Percentiles rank a stretch among this genome's conserved stretches.
phyloP scores from a whole-genome alignment of 352 stramenopile genomes.

The Phytopythium aichiense region DNA sequence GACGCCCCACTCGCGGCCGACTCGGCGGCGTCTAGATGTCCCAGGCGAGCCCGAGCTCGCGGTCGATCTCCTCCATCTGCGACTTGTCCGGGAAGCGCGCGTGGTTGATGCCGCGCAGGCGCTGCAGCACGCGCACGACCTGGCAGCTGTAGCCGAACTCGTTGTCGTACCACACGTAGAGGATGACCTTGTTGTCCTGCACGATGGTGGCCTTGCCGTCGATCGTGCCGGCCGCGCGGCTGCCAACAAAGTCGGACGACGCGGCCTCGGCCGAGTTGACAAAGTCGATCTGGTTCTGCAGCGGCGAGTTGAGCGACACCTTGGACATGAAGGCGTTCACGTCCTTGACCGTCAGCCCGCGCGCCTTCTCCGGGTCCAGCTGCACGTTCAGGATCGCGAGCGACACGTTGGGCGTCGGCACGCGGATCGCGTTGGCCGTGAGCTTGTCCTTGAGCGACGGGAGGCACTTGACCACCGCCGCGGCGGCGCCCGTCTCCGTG shows the following conservation, averaged over 20 bases:
- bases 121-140: conserved; percentile 78
- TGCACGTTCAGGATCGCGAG: conserved; percentile 96
- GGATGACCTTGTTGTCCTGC: conserved; percentile 76
- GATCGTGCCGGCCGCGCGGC: conserved; percentile 64
- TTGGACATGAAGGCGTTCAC: conserved; percentile 80
- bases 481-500: conserved; percentile 80
- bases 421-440: conserved; percentile 98
- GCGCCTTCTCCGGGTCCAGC: conserved; percentile 76
- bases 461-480: conserved; percentile 85
- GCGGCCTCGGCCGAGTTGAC: conserved; percentile 80
- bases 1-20: too few species aligned
- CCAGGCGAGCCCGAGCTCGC: conserved; percentile 45
- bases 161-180: conserved; percentile 92
- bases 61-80: conserved; percentile 68
- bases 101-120: conserved; percentile 75
- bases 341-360: conserved; percentile 57
- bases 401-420: conserved; percentile 98
- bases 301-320: conserved; percentile 73
- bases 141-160: conserved; percentile 89
- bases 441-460: conserved; percentile 96
- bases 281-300: conserved; percentile 89
- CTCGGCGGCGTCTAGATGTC: conserved; percentile 24
- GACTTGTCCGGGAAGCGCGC: conserved; percentile 63
- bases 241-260: conserved; percentile 83
- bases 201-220: conserved; percentile 86